Base-by-base conservation (phyloP, 306 rosid species). In the Lagenaria siceraria region DNA sequence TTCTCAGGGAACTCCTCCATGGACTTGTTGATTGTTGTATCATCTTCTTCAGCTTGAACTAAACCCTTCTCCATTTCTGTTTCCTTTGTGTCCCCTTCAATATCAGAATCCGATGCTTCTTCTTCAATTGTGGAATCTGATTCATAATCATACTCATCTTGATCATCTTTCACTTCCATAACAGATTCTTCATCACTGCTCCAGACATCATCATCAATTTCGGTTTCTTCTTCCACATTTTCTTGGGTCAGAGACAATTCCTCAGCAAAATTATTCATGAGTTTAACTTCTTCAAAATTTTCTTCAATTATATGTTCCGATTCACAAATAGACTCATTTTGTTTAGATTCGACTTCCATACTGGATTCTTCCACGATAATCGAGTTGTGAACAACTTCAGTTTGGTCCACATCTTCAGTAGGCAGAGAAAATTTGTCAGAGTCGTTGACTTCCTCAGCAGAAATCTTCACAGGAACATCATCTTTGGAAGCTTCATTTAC, bases 281-380 rank as follows among this genome's bases (percentile, higher is more conserved):
- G 17, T 66, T 36, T 8, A 2, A 1, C 17, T 35, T 43, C 81
- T 24, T 51, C 81, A 62, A 49, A 8, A 13, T 60, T 76, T 29
- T 68, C 77, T 74, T 58, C 82, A 7, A 21, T 73, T 25, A 14
- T 12, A 18, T 71, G 60, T 18, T 63, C 81, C 12, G 78, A 63
- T 77, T 73, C 82, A 17, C 66, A 36, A 15, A 6, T n/a, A 29
- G 74, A 21, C 18, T 40, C 53, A 40, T 21, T 40, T 40, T 42
- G 33, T 66, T 65, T 54, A 59, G 49, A 82, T 14, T 55, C 78
- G n/a, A 36, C 73, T 24, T 56, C 62, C 14, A 1, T 24, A 29
- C 42, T 17, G 19, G 17, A 29, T 25, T 15, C 22, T 52, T 74
- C 63, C 24, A 1, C 75, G 24, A 6, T 43, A 35, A 6, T 43